Conservation (phyloP, 2,329 filamentous ascomycete genomes). For the Fonsecaea pugnacius region DNA sequence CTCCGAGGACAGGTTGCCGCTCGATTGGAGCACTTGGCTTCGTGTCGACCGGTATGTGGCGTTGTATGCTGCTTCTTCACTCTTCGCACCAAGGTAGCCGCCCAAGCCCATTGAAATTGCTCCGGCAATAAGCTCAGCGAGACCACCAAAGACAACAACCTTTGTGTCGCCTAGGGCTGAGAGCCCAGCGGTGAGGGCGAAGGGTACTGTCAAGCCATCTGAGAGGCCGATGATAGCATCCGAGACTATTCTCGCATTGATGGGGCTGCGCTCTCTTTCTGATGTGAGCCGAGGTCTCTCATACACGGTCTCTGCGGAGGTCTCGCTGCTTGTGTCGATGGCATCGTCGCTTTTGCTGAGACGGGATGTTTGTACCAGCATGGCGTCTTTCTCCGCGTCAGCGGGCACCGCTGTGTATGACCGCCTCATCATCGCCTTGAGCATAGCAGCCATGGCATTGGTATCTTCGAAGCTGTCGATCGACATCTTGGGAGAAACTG, state of each 20-base stretch:
- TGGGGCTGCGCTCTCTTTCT: slow-evolving; percentile 11
- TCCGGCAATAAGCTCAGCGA: slow-evolving; percentile 76
- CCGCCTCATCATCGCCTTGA: slow-evolving; percentile 21
- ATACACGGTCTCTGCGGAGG: slow-evolving; percentile 23
- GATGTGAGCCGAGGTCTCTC: slow-evolving; percentile 2
- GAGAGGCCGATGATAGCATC: slow-evolving; percentile 77
- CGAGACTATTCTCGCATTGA: slow-evolving; percentile 32
- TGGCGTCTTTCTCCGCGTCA: slow-evolving; percentile 25
- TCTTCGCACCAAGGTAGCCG: slow-evolving; percentile 68
- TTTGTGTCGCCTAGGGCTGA: slow-evolving; percentile 63
- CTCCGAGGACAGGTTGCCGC: slow-evolving; percentile 25
- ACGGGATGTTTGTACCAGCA: slow-evolving; percentile 4
- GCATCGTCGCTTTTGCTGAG: slow-evolving; percentile 12
- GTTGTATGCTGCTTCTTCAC: slow-evolving; percentile 43
- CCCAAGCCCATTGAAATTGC: slow-evolving; percentile 79
- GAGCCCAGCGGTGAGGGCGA: slow-evolving; percentile 75
- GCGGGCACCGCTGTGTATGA: slow-evolving; percentile 18
- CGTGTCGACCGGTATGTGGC: slow-evolving; percentile 26
- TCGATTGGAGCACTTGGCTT: slow-evolving; percentile 22
- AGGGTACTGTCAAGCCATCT: slow-evolving; percentile 78
- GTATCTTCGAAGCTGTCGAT: slow-evolving; percentile 29
- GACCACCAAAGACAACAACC: slow-evolving; percentile 71
- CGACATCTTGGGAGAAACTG: slow-evolving; percentile 15
- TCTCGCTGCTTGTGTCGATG: slow-evolving; percentile 27
- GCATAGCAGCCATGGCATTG: slow-evolving; percentile 30